Base-by-base conservation (phyloP, 257 asterid genomes). In the Fraxinus americana region DNA sequence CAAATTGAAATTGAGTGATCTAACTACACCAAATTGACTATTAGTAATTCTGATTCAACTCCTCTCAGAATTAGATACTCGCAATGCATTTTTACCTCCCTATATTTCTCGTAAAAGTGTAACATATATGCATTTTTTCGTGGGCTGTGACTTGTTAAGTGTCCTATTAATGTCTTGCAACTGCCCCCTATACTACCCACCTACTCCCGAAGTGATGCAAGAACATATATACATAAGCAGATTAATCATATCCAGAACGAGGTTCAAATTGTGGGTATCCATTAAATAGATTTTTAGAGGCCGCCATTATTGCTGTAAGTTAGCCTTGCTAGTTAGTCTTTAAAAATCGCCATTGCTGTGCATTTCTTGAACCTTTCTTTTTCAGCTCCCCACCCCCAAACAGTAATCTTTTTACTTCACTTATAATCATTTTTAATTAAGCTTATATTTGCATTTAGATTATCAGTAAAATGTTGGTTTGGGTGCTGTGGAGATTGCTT, bases 401-500 rank as follows among this genome's bases (percentile, higher is more conserved):
- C n/a, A 48, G 7, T 35, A 72, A 77, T 52, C 75, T 69, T 77
- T 69, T 13, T 69, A 52, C 5, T 43, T 2, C 17, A 12, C 52
- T 43, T 12, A 43, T 43, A 43, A 43, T 43, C 52, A 12, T 17
- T 43, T 43, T 43, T 11, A 12, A 43, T 63, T 7, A 2, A 21
- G 35, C 32, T 63, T 63, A 12, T 25, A 27, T 34, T 30, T 21
- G 38, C 78, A 74, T 68, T 21, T 45, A 70, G 39, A 70, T 57
- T 61, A 66, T 48, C 12, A 54, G 71, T 21, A 17, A 16, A 71
- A 12, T 76, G 21, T 83, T 78, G 81, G 75, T 48, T 69, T 79
- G 68, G 39, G 67, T 57, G 75, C 16, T 57, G 67, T 79, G 81
- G 86, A 81, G 81, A 72, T 70, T 75, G 5, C n/a, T 86, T 32